phyloP scores from a whole-genome alignment of 176 grass and related monocot species.

The Urochloa ruziziensis region DNA sequence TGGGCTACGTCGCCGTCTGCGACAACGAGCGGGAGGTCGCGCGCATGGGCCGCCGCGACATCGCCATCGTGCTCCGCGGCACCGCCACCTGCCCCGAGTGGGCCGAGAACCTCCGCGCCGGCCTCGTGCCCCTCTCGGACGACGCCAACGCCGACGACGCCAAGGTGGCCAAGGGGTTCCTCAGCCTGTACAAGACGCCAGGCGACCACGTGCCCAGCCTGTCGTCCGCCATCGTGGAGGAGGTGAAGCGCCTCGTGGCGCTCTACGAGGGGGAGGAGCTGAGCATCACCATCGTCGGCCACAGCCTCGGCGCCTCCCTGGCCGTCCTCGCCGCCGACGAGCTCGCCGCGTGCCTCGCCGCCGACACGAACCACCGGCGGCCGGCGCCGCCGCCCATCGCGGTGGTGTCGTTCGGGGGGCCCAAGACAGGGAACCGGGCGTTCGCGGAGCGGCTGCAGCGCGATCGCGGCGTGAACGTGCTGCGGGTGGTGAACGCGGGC shows the following conservation, averaged over 20 bases:
- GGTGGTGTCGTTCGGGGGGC: conserved; percentile 70
- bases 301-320: conserved; percentile 72
- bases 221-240: conserved; percentile 46
- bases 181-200: conserved; percentile 64
- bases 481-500: conserved; percentile 70
- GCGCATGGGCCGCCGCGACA: conserved; percentile 79
- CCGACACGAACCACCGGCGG: neutral
- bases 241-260: conserved; percentile 45
- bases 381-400: conserved; percentile 48
- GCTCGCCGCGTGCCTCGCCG: conserved; percentile 37
- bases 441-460: conserved; percentile 51
- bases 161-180: conserved; percentile 71
- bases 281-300: conserved; percentile 70
- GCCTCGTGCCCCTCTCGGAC: conserved; percentile 39
- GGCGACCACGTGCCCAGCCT: conserved; percentile 57
- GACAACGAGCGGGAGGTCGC: conserved; percentile 60
- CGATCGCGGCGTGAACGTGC: conserved; percentile 38
- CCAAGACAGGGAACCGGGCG: conserved; percentile 49
- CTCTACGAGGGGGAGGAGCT: conserved; percentile 71
- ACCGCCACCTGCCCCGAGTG: conserved; percentile 75
- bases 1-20: conserved; percentile 73
- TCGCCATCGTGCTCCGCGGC: conserved; percentile 70
- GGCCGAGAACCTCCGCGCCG: conserved; percentile 73
- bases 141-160: neutral
- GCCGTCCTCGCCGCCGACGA: conserved; percentile 76